phyloP scores from a whole-genome alignment of 2,329 filamentous ascomycete genomes.

The Ceratocystis diversiconidia region DNA sequence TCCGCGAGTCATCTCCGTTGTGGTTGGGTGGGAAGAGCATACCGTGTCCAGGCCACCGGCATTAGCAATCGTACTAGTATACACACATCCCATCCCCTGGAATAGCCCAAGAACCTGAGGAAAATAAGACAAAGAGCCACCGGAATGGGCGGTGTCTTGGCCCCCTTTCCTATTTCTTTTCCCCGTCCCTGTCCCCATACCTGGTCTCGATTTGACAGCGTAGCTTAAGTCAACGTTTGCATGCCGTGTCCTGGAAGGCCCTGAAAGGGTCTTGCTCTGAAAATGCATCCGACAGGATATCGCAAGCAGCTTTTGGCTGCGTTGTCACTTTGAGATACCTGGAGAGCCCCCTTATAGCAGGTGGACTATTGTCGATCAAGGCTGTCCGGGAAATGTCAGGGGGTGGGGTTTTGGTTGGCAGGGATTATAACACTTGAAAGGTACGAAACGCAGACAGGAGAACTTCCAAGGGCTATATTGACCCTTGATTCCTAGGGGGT shows the following conservation, averaged over 20 bases:
- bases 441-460: background rate
- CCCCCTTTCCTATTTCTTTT: background rate
- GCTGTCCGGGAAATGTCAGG: slow-evolving; percentile 1
- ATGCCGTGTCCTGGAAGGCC: background rate
- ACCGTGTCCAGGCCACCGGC: background rate
- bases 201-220: background rate
- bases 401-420: background rate
- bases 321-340: background rate
- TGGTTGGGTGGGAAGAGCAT: background rate
- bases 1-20: background rate
- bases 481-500: background rate
- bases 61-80: too few species aligned
- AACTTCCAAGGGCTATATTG: background rate
- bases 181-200: too few species aligned
- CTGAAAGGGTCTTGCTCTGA: background rate
- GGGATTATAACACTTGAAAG: background rate
- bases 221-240: background rate
- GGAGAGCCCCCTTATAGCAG: background rate
- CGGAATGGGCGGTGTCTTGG: background rate
- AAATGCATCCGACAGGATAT: background rate
- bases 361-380: background rate
- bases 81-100: background rate
- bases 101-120: background rate
- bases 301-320: background rate
- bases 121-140: background rate